Base-by-base conservation (phyloP, 495 filamentous ascomycete species). In the Cudoniella acicularis region DNA sequence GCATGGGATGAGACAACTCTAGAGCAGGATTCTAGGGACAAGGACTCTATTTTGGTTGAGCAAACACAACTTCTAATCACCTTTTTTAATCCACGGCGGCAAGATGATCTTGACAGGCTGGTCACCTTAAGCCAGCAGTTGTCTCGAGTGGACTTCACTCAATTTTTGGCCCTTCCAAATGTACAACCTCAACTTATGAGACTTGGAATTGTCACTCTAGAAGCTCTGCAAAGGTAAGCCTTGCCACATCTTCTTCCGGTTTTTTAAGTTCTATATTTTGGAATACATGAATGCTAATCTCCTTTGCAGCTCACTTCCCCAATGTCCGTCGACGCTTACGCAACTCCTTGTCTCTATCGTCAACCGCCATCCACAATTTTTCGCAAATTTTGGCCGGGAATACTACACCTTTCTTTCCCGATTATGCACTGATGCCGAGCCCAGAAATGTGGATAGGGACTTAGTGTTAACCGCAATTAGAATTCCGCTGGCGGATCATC, bases 1-100 rank as follows among this genome's bases (percentile, higher is more conserved):
- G 78, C 83, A 59, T 92, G 91, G 82, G 92, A 97, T 71, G 62
- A 72, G 10, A 48, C 62, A 51, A 59, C 54, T 9, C 46, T 24
- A 52, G 48, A 60, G 54, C 40, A 49, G 41, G 25, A 30, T 20
- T 49, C 22, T 2, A 46, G 57, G 41, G 42, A 49, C 45, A 18
- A 36, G 8, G 49, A 30, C 0, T 27, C 73, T 78, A 30, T 30
- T 1, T 36, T 69, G 24, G 54, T 61, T 10, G 51, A 65, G 48
- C 56, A 67, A 45, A 13, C 54, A 56, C 55, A 52, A 24, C 58
- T 75, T 23, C 59, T 76, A 42, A 48, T 74, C 21, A 64, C 56
- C 16, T 73, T 75, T 40, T 69, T 62, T 52, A 67, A 26, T 46
- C 25, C 54, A 23, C 51, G 57, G 59, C 27, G 61, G 50, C 30